Conservation (phyloP, 306 rosid genomes). For the Inga oerstediana region DNA sequence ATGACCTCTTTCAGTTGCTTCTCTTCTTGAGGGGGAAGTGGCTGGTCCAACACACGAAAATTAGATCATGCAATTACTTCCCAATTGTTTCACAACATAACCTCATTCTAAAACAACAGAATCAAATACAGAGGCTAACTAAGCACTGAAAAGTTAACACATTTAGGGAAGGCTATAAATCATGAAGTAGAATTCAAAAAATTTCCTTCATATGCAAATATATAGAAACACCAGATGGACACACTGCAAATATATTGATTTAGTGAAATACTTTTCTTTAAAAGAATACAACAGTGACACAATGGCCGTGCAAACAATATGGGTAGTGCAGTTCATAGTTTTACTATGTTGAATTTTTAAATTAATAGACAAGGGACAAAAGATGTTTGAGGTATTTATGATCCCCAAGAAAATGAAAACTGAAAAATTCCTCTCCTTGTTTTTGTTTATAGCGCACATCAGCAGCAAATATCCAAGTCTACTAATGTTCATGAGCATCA, state of each 20-base stretch:
- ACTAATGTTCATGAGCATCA: not conserved
- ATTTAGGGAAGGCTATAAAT: not conserved
- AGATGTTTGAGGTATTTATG: not conserved
- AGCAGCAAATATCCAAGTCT: not conserved
- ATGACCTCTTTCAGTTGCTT: conserved; percentile 51
- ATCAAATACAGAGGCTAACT: not conserved
- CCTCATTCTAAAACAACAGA: not conserved
- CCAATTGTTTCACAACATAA: conserved; percentile 1
- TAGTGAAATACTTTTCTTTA: not conserved
- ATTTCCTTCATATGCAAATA: not conserved
- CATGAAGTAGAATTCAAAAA: not conserved
- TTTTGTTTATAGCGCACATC: not conserved
- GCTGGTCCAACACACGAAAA: conserved; percentile 1
- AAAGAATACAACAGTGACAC: not conserved
- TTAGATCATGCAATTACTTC: conserved; percentile 18
- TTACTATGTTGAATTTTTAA: not conserved
- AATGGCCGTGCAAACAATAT: not conserved
- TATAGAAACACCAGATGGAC: not conserved
- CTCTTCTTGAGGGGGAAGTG: conserved; percentile 10
- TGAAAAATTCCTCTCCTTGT: not conserved
- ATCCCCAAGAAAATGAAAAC: not conserved
- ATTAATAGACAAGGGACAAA: not conserved
- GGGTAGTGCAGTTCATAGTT: not conserved
- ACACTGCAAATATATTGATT: not conserved
- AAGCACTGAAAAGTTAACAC: not conserved